Evolutionary conservation across 192 early-diverging fungal species (phyloP).

Genomic region (Coemansia sp.): DNA sequence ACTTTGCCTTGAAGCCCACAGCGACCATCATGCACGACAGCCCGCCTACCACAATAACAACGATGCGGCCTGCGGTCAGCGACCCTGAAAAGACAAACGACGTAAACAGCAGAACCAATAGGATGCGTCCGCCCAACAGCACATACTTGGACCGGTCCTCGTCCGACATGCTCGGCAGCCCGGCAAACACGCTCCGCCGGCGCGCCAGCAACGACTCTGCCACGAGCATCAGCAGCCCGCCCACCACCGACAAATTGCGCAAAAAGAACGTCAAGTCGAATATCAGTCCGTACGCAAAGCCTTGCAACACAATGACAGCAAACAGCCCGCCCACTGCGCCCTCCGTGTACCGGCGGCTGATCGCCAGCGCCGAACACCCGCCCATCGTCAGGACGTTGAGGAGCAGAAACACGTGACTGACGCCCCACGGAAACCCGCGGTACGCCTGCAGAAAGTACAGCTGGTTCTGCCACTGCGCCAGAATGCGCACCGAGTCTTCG

Average conservation of each 20-base stretch:
- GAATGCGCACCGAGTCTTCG: conserved; percentile 88
- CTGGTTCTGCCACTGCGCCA: conserved; percentile 89
- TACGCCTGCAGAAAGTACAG: conserved; percentile 78
- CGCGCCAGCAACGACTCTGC: conserved; percentile 72
- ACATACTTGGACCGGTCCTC: conserved; percentile 86
- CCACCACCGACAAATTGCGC: conserved; percentile 89
- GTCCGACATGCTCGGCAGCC: conserved; percentile 81
- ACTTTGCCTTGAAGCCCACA: conserved; percentile 97
- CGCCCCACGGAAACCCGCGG: conserved; percentile 75
- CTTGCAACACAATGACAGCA: conserved; percentile 80
- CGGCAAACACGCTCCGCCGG: conserved; percentile 79
- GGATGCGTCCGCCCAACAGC: conserved; percentile 85
- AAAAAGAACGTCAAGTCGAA: conserved; percentile 89
- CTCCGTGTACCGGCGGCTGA: conserved; percentile 79
- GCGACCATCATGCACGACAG: conserved; percentile 92
- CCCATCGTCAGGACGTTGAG: conserved; percentile 86
- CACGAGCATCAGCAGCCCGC: conserved; percentile 92
- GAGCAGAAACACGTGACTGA: conserved; percentile 84
- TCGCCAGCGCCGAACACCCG: conserved; percentile 78
- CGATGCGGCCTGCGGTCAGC: conserved; percentile 67
- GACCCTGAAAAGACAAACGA: conserved; percentile 86
- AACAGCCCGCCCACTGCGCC: conserved; percentile 81
- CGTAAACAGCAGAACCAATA: conserved; percentile 91
- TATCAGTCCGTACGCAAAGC: conserved; percentile 91
- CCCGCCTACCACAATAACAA: conserved; percentile 67